phyloP scores from a whole-genome alignment of 306 rosid genomes.

The Trifolium dubium region DNA sequence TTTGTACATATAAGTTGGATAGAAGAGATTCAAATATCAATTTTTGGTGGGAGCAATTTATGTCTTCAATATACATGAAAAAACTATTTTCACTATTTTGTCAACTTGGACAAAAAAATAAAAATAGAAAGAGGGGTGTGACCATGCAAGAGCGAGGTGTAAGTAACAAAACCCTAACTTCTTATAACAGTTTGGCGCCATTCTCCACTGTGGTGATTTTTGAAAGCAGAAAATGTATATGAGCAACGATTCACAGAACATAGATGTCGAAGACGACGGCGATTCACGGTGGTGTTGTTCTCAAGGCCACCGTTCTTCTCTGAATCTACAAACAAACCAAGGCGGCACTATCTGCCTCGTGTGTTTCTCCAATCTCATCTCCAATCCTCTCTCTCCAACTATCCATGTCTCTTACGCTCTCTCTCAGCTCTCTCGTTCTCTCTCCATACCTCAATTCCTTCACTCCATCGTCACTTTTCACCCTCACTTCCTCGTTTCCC shows the following conservation, averaged over 20 bases:
- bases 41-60: no score
- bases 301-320: slow-evolving; percentile 81
- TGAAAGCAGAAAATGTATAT: slow-evolving; percentile 44
- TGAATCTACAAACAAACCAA: slow-evolving; percentile 61
- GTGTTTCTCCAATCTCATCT: slow-evolving; percentile 84
- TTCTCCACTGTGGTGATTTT: not conserved
- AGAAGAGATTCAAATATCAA: no score
- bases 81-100: no score
- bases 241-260: slow-evolving; percentile 44
- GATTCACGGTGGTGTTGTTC: slow-evolving; percentile 50
- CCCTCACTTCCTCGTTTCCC: slow-evolving; percentile 73
- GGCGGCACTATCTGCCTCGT: slow-evolving; percentile 87
- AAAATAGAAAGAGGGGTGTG: not conserved
- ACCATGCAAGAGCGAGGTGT: not conserved
- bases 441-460: slow-evolving; percentile 67
- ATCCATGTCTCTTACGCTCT: slow-evolving; percentile 88
- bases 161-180: not conserved
- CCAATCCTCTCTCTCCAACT: slow-evolving; percentile 78
- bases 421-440: slow-evolving; percentile 78
- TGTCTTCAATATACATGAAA: no score
- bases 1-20: no score
- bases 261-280: slow-evolving; percentile 36
- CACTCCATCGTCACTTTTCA: slow-evolving; percentile 70
- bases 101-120: no score
- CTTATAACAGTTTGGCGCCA: slow-evolving; percentile 46